phyloP scores from a whole-genome alignment of 352 stramenopile species.

The Pythium dissimile region DNA sequence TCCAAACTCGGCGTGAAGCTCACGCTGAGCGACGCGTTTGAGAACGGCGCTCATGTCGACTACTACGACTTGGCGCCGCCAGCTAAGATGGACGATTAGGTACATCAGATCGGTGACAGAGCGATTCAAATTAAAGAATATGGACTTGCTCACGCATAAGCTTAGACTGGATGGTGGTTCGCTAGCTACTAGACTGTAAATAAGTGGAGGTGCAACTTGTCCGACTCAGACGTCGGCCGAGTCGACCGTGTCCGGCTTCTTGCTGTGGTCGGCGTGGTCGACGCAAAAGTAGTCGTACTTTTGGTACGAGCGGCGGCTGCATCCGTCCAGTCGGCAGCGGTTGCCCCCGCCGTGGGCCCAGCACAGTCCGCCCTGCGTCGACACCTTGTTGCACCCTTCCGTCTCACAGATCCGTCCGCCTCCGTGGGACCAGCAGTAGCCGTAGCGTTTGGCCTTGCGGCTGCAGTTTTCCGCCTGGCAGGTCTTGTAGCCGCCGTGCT shows the following conservation, averaged over 20 bases:
- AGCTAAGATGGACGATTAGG: background rate
- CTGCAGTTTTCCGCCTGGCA: conserved; percentile 60
- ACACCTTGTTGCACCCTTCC: conserved; percentile 57
- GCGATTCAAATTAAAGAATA: no score
- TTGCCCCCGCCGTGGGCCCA: conserved; percentile 79
- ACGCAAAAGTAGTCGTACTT: conserved; percentile 76
- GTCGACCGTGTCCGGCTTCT: background rate
- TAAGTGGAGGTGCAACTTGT: background rate
- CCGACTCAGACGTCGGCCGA: no score
- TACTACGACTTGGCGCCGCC: conserved; percentile 56
- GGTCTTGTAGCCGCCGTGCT: conserved; percentile 69
- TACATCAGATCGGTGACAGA: no score
- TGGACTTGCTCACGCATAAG: background rate
- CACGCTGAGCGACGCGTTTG: conserved; percentile 42
- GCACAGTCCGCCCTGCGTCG: conserved; percentile 63
- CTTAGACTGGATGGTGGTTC: no score
- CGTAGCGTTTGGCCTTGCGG: conserved; percentile 78
- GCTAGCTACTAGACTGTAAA: no score
- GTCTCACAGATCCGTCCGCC: conserved; percentile 66
- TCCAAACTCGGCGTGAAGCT: conserved; percentile 59
- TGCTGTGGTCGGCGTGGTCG: conserved; percentile 32
- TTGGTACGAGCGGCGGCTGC: conserved; percentile 70
- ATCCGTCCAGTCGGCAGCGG: conserved; percentile 59
- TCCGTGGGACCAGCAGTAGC: conserved; percentile 78
- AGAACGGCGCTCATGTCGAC: conserved; percentile 70